A percentile compares a stretch with the other conserved stretches of the same genome.
phyloP scores from a whole-genome alignment of 352 stramenopile genomes.

The Globisporangium nagaii region DNA sequence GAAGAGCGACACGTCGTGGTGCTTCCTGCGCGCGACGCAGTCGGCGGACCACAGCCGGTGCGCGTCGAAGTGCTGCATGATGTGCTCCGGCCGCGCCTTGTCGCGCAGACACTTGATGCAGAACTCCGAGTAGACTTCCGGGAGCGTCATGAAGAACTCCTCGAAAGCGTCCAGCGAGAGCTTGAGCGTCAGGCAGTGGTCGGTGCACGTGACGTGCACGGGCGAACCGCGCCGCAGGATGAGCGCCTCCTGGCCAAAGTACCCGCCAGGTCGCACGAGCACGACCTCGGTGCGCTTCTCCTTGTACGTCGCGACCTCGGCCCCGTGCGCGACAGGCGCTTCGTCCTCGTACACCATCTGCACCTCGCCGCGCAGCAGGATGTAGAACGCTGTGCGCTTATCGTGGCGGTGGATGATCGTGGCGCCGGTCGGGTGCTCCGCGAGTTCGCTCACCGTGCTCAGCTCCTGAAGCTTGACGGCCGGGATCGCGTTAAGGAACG shows the following conservation, averaged over 20 bases:
- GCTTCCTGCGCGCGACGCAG: constrained; percentile 31
- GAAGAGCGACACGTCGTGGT: constrained; percentile 53
- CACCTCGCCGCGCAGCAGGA: constrained; percentile 37
- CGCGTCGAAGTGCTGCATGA: constrained; percentile 68
- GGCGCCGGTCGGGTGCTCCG: constrained; percentile 24
- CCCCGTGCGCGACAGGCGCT: neutral
- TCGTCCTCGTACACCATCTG: constrained; percentile 27
- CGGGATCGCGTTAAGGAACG: constrained; percentile 51
- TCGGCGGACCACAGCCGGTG: constrained; percentile 55
- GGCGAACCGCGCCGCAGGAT: constrained; percentile 34
- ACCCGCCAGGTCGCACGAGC: constrained; percentile 38
- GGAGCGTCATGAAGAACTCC: constrained; percentile 48
- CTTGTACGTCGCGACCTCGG: constrained; percentile 7
- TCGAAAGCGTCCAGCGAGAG: constrained; percentile 35
- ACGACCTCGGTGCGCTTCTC: constrained; percentile 20
- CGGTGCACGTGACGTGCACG: constrained; percentile 24
- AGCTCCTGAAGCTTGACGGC: constrained; percentile 51
- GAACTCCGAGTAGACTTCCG: constrained; percentile 59
- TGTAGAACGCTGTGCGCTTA: constrained; percentile 31
- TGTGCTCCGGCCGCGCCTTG: constrained; percentile 33
- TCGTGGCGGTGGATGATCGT: constrained; percentile 27
- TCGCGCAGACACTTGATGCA: constrained; percentile 63
- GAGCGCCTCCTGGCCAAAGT: constrained; percentile 67
- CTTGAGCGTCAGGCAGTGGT: constrained; percentile 45
- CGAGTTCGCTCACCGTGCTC: constrained; percentile 43